Conservation (phyloP, 2,329 filamentous ascomycete genomes). For the Elsinoe necatrix region DNA sequence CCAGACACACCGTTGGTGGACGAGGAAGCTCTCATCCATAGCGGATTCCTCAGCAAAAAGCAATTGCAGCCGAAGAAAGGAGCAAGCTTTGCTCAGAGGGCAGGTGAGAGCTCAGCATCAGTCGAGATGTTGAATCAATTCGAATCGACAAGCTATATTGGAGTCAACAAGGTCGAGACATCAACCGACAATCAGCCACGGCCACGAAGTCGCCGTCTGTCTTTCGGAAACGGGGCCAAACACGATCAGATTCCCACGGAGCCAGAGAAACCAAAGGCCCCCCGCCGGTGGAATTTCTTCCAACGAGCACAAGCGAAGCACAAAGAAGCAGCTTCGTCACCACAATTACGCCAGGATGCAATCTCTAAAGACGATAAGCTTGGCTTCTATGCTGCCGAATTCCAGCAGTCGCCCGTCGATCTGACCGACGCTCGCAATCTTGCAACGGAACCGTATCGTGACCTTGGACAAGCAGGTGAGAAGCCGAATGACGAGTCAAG, state of each 20-base stretch:
- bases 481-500: background rate
- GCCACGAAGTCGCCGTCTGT: background rate
- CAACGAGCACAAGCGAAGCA: constrained; percentile 38
- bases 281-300: constrained; percentile 52
- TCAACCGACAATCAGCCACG: background rate
- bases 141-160: constrained; percentile 8
- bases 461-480: constrained; percentile 23
- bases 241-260: background rate
- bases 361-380: background rate
- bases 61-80: background rate
- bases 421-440: constrained; percentile 40
- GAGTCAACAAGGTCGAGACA: background rate
- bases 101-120: background rate
- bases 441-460: constrained; percentile 21
- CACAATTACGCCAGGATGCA: constrained; percentile 10
- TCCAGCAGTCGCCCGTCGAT: constrained; percentile 27
- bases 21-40: constrained; percentile 26
- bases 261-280: constrained; percentile 27
- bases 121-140: constrained; percentile 7
- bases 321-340: constrained; percentile 23
- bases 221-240: background rate
- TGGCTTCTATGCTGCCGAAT: background rate
- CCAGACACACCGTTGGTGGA: constrained; percentile 20
- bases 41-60: background rate
- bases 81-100: background rate